phyloP scores from a whole-genome alignment of 2,329 filamentous ascomycete species.

The Neofusicoccum kwambonambiense region DNA sequence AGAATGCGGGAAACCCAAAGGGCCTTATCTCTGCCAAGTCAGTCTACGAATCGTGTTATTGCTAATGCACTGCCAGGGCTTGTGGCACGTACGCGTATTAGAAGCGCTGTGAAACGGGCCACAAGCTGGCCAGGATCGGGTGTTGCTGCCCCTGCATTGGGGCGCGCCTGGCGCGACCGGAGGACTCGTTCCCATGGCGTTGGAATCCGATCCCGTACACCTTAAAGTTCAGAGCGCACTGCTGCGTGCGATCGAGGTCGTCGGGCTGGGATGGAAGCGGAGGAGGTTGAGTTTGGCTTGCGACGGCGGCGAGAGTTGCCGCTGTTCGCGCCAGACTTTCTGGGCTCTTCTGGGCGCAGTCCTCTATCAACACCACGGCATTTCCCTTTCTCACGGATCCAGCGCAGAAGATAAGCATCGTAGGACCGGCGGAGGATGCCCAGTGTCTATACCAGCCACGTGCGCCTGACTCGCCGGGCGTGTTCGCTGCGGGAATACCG shows the following conservation, averaged over 20 bases:
- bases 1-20: not conserved
- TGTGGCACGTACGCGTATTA: no score
- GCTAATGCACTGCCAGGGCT: not conserved
- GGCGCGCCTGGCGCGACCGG: not conserved
- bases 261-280: not conserved
- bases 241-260: no score
- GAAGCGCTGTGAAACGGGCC: not conserved
- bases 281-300: not conserved
- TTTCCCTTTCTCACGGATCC: not conserved
- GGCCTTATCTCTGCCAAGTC: slow-evolving; percentile 2
- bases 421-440: not conserved
- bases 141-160: not conserved
- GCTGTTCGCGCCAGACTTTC: not conserved
- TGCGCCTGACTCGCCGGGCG: not conserved
- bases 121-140: not conserved
- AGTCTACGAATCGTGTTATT: not conserved
- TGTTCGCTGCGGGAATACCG: not conserved
- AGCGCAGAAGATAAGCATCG: not conserved
- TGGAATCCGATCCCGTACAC: not conserved
- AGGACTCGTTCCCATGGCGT: not conserved
- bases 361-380: not conserved
- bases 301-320: not conserved
- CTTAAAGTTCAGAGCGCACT: not conserved
- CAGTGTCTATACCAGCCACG: not conserved
- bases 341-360: not conserved